These are phyloP conservation scores for Arthroderma uncinatum DNA, from an alignment of 2,329 filamentous ascomycete species.

Conservation along the genomic window DNA sequence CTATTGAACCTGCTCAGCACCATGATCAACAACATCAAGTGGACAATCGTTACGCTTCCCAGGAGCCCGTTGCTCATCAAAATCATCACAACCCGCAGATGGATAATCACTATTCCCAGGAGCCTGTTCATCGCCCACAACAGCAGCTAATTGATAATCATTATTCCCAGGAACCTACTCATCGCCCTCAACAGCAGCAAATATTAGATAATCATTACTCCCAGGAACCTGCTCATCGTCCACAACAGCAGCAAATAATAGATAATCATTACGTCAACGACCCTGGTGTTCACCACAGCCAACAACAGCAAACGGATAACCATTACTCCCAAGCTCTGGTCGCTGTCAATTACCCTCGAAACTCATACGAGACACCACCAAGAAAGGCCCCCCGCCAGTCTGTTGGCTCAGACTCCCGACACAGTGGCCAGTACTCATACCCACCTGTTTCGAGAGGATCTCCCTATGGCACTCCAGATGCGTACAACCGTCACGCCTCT, in stretches of 20 bases:
- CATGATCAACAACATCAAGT: not conserved
- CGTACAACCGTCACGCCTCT: constrained; percentile 4
- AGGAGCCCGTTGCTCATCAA: constrained; percentile 5
- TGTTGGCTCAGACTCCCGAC: constrained; percentile 7
- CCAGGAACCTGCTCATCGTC: not conserved
- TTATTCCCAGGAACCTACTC: constrained; percentile 9
- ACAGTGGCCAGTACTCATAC: constrained; percentile 9
- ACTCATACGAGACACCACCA: constrained; percentile 9
- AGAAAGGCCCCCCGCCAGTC: constrained; percentile 10
- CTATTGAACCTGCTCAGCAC: not conserved
- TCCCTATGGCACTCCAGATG: constrained; percentile 3
- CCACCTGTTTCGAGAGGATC: constrained; percentile 8
- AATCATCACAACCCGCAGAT: not conserved
- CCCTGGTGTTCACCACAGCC: not conserved
- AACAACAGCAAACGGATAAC: constrained; percentile 1
- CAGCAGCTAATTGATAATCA: not conserved
- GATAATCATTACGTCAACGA: not conserved
- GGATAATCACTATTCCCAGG: not conserved
- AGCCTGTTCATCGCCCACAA: constrained; percentile 1
- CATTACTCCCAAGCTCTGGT: constrained; percentile 2
- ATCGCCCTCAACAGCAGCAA: not conserved
- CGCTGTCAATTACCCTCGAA: not conserved
- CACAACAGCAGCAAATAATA: not conserved
- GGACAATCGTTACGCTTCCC: constrained; percentile 5
- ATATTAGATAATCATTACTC: constrained; percentile 5